These are phyloP conservation scores for Porphyrellus cyaneotinctus DNA, from an alignment of 768 basidiomycete genomes.

Conservation along the genomic window DNA sequence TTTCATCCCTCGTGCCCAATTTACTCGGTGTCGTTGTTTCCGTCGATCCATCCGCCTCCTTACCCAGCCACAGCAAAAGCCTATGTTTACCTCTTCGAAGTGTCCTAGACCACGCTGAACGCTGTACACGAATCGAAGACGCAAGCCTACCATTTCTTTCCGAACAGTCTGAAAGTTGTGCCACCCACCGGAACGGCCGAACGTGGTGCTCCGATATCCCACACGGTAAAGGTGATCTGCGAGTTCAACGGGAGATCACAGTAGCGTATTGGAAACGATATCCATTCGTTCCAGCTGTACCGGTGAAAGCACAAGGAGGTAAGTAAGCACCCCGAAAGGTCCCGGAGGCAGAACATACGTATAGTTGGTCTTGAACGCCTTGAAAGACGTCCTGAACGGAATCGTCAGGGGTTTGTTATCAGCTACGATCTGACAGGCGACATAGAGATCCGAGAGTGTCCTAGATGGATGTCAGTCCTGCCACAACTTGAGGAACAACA, in stretches of 20 bases:
- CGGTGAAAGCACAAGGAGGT: neutral
- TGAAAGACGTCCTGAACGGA: slow-evolving; percentile 88
- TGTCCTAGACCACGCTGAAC: slow-evolving; percentile 50
- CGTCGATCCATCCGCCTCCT: slow-evolving; percentile 81
- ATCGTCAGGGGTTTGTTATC: slow-evolving; percentile 93
- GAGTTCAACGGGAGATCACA: slow-evolving; percentile 88
- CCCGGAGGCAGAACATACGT: slow-evolving; percentile 45
- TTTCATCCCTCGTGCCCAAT: slow-evolving; percentile 75
- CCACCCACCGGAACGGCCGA: slow-evolving; percentile 83
- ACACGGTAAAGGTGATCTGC: slow-evolving; percentile 91
- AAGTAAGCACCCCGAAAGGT: neutral
- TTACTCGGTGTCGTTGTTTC: slow-evolving; percentile 89
- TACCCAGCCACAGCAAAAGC: slow-evolving; percentile 74
- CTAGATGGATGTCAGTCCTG: slow-evolving; percentile 40
- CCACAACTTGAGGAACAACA: slow-evolving; percentile 7
- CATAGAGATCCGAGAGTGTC: slow-evolving; percentile 86
- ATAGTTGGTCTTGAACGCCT: slow-evolving; percentile 82
- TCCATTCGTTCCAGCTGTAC: slow-evolving; percentile 91
- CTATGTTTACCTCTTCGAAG: slow-evolving; percentile 90
- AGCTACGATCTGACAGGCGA: slow-evolving; percentile 86
- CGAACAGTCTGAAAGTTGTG: slow-evolving; percentile 85
- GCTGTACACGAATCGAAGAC: neutral
- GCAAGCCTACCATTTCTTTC: slow-evolving; percentile 77
- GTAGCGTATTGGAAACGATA: slow-evolving; percentile 87
- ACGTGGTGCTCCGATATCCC: slow-evolving; percentile 88